Base-by-base conservation (phyloP, 306 rosid species). In the Boehmeria nivea region DNA sequence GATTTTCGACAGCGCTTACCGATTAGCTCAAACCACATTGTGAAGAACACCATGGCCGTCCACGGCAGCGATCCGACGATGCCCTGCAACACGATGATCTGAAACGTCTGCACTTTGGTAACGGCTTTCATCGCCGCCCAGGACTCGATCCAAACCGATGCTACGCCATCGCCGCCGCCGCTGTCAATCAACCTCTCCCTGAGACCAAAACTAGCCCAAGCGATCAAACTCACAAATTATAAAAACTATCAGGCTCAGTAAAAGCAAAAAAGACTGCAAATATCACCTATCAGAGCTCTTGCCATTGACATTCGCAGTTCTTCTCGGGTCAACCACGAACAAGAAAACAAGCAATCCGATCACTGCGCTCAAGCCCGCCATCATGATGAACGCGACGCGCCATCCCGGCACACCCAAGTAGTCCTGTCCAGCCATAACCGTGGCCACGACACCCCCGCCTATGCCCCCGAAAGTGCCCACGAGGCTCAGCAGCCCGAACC, bases 41-140 rank as follows among this genome's bases (percentile, higher is more conserved):
- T 91, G 84, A 91, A 87, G 86, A 91, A 91, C 72, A 91, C 99
- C 99, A 87, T 91, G 74, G 99, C 96, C 49, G 96, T 91, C 99
- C 99, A 91, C n/a, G 99, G 99, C 26, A 91, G 81, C 7, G 96
- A 91, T 27, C 96, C 96, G 56, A 91, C 71, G 57, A 87, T 60
- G 22, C 99, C 96, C 75, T 87, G 99, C 74, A 91, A 54, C 65
- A 91, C 99, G 51, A 91, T 84, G 42, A 91, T 73, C 74, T 83
- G 95, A 71, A 91, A 91, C 43, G 99, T 91, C 68, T 61, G 25
- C 68, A 91, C 87, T 81, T 83, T 84, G 66, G 66, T 71, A 55
- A 91, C 95, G 43, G 78, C 61, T 73, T 83, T 91, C 78, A 75
- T 87, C 43, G 95, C 96, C 3, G 61, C 62, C 93, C 93, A 87